Percentiles rank a stretch among this genome's conserved stretches.
Conservation (phyloP, 768 basidiomycete genomes). For the Lentinula guzmanii region DNA sequence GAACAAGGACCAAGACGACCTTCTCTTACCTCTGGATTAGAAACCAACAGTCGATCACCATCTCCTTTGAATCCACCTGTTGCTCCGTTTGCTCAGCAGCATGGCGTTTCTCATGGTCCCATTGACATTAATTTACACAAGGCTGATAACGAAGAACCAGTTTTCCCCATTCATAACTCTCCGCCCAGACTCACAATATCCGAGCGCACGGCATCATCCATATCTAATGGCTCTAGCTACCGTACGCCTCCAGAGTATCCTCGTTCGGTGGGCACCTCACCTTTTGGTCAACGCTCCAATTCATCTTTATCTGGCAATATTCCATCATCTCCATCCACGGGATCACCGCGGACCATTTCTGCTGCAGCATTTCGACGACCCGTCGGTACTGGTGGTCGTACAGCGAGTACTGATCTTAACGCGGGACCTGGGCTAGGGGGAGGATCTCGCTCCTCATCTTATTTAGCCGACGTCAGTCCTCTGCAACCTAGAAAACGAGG, state of each 20-base stretch:
- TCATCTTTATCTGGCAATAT: background rate
- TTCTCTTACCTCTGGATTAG: background rate
- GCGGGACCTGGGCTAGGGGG: background rate
- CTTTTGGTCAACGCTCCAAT: constrained; percentile 1
- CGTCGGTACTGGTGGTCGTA: background rate
- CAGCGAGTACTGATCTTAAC: background rate
- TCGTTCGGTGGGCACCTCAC: background rate
- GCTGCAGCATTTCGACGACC: constrained; percentile 6
- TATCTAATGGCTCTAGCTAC: background rate
- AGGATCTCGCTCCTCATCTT: background rate
- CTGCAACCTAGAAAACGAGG: background rate
- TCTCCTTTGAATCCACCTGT: constrained; percentile 26
- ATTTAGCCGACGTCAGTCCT: background rate
- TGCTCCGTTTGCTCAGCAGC: constrained; percentile 32
- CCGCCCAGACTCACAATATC: background rate
- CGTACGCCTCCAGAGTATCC: constrained; percentile 6
- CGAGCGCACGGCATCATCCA: background rate
- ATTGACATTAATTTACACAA: background rate
- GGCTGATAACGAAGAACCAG: background rate
- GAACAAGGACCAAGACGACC: background rate
- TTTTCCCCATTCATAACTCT: background rate
- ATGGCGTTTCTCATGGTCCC: background rate
- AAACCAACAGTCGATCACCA: constrained; percentile 7
- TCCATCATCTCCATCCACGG: background rate
- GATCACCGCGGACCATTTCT: constrained; percentile 1